Evolutionary conservation across 352 stramenopile genomes (phyloP).

Genomic region (Phytopythium litorale): DNA sequence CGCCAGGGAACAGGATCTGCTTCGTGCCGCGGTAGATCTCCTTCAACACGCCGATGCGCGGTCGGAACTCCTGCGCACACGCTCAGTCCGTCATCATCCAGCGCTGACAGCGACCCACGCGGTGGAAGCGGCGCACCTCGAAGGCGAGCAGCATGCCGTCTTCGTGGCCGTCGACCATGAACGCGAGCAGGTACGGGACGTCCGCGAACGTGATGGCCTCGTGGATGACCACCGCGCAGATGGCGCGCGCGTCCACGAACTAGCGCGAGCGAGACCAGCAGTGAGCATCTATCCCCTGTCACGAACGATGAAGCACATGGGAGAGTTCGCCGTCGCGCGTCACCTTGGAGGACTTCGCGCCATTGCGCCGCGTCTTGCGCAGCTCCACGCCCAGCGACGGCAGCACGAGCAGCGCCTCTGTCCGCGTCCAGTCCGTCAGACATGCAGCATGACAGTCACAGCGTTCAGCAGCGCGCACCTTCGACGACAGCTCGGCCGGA

Average conservation of each 20-base stretch:
- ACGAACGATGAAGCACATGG: neutral
- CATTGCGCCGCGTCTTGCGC: conserved; percentile 51
- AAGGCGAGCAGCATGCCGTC: conserved; percentile 69
- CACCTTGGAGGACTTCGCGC: conserved; percentile 24
- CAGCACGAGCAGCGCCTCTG: conserved; percentile 77
- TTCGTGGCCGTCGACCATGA: conserved; percentile 63
- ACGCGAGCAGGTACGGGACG: conserved; percentile 79
- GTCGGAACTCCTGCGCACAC: conserved; percentile 52
- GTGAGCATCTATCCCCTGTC: neutral
- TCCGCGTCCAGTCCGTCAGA: neutral
- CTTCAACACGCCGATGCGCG: conserved; percentile 58
- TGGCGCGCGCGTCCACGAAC: conserved; percentile 42
- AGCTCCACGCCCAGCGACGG: conserved; percentile 73
- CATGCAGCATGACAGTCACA: neutral
- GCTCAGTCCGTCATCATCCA: neutral
- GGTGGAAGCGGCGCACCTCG: conserved; percentile 34
- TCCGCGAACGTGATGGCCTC: conserved; percentile 77
- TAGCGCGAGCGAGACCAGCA: neutral
- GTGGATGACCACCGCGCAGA: conserved; percentile 76
- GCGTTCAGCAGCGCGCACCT: neutral
- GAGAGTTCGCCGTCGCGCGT: neutral
- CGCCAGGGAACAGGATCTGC: conserved; percentile 45
- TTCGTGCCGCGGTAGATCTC: conserved; percentile 66
- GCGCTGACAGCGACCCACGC: neutral
- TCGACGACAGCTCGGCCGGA: neutral